These are phyloP conservation scores for Musa acuminata DNA, from an alignment of 176 grass and related monocot species.

Conservation along the genomic window DNA sequence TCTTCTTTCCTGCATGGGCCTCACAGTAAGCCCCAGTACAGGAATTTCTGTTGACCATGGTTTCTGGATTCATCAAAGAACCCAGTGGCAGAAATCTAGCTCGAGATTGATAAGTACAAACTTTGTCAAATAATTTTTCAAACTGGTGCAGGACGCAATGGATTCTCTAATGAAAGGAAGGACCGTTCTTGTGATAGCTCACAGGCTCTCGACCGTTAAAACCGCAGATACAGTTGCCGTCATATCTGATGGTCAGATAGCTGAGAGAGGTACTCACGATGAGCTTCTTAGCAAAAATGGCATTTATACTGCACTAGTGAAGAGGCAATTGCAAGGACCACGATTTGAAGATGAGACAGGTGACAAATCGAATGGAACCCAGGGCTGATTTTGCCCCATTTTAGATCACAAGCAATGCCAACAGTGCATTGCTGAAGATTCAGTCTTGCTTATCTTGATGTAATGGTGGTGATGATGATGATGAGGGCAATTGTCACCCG, in stretches of 20 bases:
- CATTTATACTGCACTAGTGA: slow-evolving; percentile 93
- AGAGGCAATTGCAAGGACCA: slow-evolving; percentile 82
- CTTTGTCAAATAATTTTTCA: neutral
- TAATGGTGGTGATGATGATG: neutral
- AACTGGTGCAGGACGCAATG: slow-evolving; percentile 79
- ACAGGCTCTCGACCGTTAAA: slow-evolving; percentile 92
- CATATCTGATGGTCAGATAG: slow-evolving; percentile 82
- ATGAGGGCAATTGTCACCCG: neutral
- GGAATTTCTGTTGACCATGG: too few relatives aligned
- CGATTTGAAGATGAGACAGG: slow-evolving; percentile 27
- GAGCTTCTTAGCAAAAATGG: slow-evolving; percentile 62
- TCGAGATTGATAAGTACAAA: neutral
- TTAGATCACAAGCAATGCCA: too few relatives aligned
- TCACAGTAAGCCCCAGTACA: too few relatives aligned
- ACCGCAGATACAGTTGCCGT: slow-evolving; percentile 75
- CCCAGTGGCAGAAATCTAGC: neutral
- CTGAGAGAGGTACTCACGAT: slow-evolving; percentile 72
- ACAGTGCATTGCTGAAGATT: neutral
- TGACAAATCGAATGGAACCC: neutral
- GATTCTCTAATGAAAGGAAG: slow-evolving; percentile 94
- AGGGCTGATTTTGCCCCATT: neutral
- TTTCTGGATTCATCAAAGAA: too few relatives aligned
- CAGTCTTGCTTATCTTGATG: neutral
- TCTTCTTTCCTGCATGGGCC: too few relatives aligned
- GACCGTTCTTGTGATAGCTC: slow-evolving; percentile 95